Percentiles rank a stretch among this genome's conserved stretches.
Evolutionary conservation across 202 grass and related monocot genomes (phyloP).

Genomic region (Schoenoplectus triqueter): DNA sequence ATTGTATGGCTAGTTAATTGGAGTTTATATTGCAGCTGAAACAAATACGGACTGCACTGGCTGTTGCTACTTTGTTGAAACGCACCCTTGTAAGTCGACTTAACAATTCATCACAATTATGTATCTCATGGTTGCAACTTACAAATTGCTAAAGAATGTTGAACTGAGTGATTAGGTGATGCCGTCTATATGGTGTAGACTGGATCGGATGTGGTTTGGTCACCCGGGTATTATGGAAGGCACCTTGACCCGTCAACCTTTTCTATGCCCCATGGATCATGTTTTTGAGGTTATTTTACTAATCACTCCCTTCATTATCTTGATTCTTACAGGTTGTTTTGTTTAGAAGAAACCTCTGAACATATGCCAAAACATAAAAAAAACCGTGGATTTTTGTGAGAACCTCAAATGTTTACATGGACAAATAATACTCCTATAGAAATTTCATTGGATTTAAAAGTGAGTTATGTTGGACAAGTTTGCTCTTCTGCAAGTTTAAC

Average conservation of each 20-base stretch:
- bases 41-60: slow-evolving; percentile 87
- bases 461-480: not conserved
- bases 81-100: slow-evolving; percentile 73
- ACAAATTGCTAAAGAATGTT: slow-evolving; percentile 39
- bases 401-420: not conserved
- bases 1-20: slow-evolving; percentile 43
- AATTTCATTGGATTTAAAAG: not conserved
- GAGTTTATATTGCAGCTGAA: slow-evolving; percentile 75
- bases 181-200: slow-evolving; percentile 98
- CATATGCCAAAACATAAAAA: not conserved
- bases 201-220: slow-evolving; percentile 97
- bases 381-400: not conserved
- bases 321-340: slow-evolving; percentile 1
- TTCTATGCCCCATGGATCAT: slow-evolving; percentile 98
- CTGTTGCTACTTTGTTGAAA: slow-evolving; percentile 76
- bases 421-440: not conserved
- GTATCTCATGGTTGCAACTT: slow-evolving; percentile 39
- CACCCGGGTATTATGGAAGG: slow-evolving; percentile 94
- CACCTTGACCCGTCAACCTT: slow-evolving; percentile 90
- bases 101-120: slow-evolving; percentile 29
- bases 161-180: slow-evolving; percentile 70
- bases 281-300: slow-evolving; percentile 76
- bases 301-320: not conserved
- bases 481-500: not conserved
- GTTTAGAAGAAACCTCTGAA: not conserved